Evolutionary conservation across 352 stramenopile species (phyloP).

Genomic region (Pythium periplocum): DNA sequence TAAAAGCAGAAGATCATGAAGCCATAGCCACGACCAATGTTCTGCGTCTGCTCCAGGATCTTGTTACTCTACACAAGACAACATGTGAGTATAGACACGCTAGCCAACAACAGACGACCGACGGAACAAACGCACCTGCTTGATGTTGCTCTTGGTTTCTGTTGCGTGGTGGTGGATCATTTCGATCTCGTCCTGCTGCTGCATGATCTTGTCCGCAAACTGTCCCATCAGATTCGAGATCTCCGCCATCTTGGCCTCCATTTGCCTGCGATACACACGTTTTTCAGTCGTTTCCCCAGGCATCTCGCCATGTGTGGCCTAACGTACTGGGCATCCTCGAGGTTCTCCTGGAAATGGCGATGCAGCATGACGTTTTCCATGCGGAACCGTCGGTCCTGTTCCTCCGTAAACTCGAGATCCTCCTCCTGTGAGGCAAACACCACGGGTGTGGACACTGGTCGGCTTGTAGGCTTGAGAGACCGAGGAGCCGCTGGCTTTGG

Average conservation of each 20-base stretch:
- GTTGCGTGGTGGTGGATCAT: slow-evolving; percentile 68
- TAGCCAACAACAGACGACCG: too few relatives aligned
- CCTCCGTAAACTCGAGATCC: slow-evolving; percentile 56
- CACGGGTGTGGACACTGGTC: background rate
- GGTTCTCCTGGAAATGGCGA: slow-evolving; percentile 80
- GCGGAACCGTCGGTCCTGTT: slow-evolving; percentile 49
- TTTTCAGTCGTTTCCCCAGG: background rate
- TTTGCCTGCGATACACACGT: slow-evolving; percentile 33
- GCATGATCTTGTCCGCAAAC: slow-evolving; percentile 82
- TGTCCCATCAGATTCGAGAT: slow-evolving; percentile 84
- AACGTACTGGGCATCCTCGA: slow-evolving; percentile 78
- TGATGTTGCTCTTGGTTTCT: slow-evolving; percentile 68
- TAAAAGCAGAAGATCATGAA: slow-evolving; percentile 89
- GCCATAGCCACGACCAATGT: slow-evolving; percentile 70
- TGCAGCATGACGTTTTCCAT: slow-evolving; percentile 75
- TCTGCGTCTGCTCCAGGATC: slow-evolving; percentile 69
- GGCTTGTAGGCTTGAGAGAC: too few relatives aligned
- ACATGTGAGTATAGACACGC: background rate
- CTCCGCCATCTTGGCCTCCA: slow-evolving; percentile 82
- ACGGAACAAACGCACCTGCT: slow-evolving; percentile 29
- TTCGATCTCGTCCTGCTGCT: slow-evolving; percentile 76
- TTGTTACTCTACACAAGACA: slow-evolving; percentile 46
- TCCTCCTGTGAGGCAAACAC: slow-evolving; percentile 42
- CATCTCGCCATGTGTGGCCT: background rate
- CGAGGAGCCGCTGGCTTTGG: too few relatives aligned